Percentiles rank a stretch among this genome's conserved stretches.
Evolutionary conservation across 2,329 filamentous ascomycete species (phyloP).

Genomic region (Fusarium penzigii): DNA sequence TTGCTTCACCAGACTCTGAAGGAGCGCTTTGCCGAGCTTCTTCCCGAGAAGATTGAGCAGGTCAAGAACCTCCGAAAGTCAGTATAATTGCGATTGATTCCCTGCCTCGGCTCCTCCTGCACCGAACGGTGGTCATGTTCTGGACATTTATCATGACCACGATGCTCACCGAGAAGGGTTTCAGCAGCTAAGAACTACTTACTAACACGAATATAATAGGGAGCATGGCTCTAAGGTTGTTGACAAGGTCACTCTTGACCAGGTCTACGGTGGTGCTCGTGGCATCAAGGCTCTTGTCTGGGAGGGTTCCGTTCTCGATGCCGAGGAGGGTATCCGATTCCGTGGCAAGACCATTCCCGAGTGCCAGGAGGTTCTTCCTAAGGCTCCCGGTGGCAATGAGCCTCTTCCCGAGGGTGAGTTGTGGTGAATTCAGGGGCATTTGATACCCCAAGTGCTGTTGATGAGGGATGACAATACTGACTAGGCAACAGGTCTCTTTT

Average conservation of each 20-base stretch:
- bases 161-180: constrained; percentile 3
- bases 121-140: constrained; percentile 13
- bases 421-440: neutral
- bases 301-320: constrained; percentile 97
- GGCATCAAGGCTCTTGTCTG: constrained; percentile 98
- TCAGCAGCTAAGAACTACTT: constrained; percentile 5
- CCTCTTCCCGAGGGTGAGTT: constrained; percentile 84
- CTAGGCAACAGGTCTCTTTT: constrained; percentile 78
- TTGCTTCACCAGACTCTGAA: constrained; percentile 73
- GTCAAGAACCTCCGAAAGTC: constrained; percentile 98
- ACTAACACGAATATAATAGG: constrained; percentile 48
- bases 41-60: constrained; percentile 97
- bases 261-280: constrained; percentile 98
- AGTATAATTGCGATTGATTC: constrained; percentile 36
- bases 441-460: too few species aligned
- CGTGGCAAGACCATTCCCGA: constrained; percentile 98
- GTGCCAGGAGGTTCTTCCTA: constrained; percentile 96
- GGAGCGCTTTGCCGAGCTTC: constrained; percentile 94
- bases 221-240: constrained; percentile 94
- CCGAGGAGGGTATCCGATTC: constrained; percentile 99
- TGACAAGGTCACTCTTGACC: constrained; percentile 97
- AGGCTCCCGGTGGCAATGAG: constrained; percentile 94
- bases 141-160: constrained; percentile 11
- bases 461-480: constrained; percentile 11
- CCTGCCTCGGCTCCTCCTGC: constrained; percentile 14